phyloP scores from a whole-genome alignment of 805 yeast species.

The Ogataea paradorogensis region DNA sequence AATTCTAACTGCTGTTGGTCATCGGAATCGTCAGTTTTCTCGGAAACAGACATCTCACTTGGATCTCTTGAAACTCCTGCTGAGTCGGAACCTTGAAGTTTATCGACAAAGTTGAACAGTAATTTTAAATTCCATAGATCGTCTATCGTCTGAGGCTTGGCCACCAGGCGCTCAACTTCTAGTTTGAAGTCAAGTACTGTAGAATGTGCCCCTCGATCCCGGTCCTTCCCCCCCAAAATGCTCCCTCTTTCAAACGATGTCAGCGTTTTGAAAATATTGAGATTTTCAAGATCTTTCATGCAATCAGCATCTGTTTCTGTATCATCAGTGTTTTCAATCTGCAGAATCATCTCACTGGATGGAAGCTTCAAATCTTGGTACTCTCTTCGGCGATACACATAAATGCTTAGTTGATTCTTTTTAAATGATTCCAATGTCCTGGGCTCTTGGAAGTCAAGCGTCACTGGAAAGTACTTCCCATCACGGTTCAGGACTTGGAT shows the following conservation, averaged over 20 bases:
- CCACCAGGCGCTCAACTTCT: conserved; percentile 45
- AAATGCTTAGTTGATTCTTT: conserved; percentile 42
- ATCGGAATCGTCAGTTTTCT: conserved; percentile 3
- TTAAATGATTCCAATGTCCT: conserved; percentile 41
- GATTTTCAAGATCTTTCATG: conserved; percentile 16
- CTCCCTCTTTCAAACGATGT: conserved; percentile 22
- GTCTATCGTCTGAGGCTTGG: conserved; percentile 41
- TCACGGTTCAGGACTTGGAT: conserved; percentile 42
- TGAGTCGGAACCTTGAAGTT: conserved; percentile 9
- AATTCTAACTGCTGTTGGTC: conserved; percentile 26
- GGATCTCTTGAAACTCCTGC: not conserved
- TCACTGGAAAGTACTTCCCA: conserved; percentile 52
- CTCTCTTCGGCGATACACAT: conserved; percentile 46
- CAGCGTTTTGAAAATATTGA: conserved; percentile 22
- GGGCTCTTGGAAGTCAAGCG: conserved; percentile 35
- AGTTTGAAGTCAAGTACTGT: conserved; percentile 54
- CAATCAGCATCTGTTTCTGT: not conserved
- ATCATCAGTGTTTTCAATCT: conserved; percentile 7
- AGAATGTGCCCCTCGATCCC: conserved; percentile 31
- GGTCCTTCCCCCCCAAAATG: conserved; percentile 13
- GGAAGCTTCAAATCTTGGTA: conserved; percentile 32
- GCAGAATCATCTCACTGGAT: conserved; percentile 16
- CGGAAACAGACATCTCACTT: conserved; percentile 10
- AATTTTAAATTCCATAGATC: conserved; percentile 64
- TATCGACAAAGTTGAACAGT: conserved; percentile 59